Evolutionary conservation across 345 rosid genomes (phyloP).

Genomic region (Murraya paniculata): DNA sequence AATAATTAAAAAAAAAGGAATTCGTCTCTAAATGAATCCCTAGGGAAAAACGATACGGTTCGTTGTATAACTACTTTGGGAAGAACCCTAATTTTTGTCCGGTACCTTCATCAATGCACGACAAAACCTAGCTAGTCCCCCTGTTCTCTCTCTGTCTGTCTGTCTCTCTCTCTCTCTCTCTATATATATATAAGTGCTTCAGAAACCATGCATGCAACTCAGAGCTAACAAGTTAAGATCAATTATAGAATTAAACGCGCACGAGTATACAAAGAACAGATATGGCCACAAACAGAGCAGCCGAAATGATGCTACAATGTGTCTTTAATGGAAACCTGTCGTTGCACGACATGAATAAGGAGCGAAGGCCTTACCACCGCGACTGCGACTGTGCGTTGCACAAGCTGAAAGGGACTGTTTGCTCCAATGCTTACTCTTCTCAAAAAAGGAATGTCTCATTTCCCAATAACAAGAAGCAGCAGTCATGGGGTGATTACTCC

Average conservation of each 20-base stretch:
- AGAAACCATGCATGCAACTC: too few species aligned
- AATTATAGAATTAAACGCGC: too few species aligned
- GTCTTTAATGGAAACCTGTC: constrained; percentile 19
- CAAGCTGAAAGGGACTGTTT: constrained; percentile 16
- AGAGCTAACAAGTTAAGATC: too few species aligned
- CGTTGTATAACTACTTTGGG: not conserved
- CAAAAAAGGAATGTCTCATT: constrained; percentile 12
- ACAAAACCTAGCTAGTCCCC: too few species aligned
- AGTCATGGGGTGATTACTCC: not conserved
- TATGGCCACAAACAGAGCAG: constrained; percentile 6
- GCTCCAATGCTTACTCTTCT: constrained; percentile 5
- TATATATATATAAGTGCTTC: too few species aligned
- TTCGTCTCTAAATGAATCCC: too few species aligned
- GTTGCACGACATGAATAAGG: constrained; percentile 6
- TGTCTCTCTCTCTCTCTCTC: too few species aligned
- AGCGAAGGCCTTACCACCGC: constrained; percentile 42
- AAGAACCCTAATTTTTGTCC: not conserved
- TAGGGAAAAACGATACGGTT: not conserved
- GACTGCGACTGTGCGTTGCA: constrained; percentile 44
- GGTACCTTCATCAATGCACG: too few species aligned
- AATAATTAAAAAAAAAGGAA: too few species aligned
- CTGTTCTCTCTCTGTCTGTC: too few species aligned
- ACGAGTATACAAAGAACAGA: too few species aligned
- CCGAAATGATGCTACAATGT: constrained; percentile 9
- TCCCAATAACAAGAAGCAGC: constrained; percentile 4